Conservation (phyloP, 768 basidiomycete genomes). For the Scleroderma bovista region DNA sequence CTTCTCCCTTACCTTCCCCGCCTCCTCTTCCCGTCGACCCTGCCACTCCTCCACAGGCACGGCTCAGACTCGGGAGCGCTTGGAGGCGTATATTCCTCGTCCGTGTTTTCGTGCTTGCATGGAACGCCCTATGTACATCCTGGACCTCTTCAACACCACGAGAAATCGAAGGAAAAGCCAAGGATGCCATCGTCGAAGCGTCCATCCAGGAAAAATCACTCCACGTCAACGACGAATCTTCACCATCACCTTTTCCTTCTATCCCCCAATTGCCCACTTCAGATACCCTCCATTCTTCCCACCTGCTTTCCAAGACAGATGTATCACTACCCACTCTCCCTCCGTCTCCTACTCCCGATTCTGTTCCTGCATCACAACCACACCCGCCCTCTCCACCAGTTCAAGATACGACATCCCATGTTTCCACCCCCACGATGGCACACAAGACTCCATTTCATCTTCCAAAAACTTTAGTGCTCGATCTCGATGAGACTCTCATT, state of each 20-base stretch:
- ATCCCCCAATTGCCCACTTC: constrained; percentile 23
- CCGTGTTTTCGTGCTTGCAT: constrained; percentile 61
- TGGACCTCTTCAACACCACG: constrained; percentile 43
- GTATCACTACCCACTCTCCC: constrained; percentile 15
- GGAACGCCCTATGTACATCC: constrained; percentile 61
- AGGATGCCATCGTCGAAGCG: constrained; percentile 4
- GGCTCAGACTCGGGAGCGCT: constrained; percentile 35
- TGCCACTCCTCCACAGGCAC: constrained; percentile 31
- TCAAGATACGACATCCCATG: constrained; percentile 31
- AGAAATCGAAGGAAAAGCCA: constrained; percentile 17
- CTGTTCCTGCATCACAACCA: constrained; percentile 8
- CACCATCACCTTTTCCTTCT: constrained; percentile 17
- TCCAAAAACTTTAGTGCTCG: constrained; percentile 93
- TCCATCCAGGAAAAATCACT: constrained; percentile 4
- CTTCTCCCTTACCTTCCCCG: constrained; percentile 30
- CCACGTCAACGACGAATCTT: constrained; percentile 9
- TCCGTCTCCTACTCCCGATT: constrained; percentile 8
- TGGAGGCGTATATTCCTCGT: constrained; percentile 64
- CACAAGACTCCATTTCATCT: constrained; percentile 71
- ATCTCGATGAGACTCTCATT: constrained; percentile 97
- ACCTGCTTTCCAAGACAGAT: constrained; percentile 10
- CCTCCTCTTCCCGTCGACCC: constrained; percentile 25
- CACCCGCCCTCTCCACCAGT: constrained; percentile 1
- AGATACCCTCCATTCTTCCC: constrained; percentile 10
- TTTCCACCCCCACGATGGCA: constrained; percentile 42